Conservation (phyloP, 2,329 filamentous ascomycete species). For the Apiospora aurea region DNA sequence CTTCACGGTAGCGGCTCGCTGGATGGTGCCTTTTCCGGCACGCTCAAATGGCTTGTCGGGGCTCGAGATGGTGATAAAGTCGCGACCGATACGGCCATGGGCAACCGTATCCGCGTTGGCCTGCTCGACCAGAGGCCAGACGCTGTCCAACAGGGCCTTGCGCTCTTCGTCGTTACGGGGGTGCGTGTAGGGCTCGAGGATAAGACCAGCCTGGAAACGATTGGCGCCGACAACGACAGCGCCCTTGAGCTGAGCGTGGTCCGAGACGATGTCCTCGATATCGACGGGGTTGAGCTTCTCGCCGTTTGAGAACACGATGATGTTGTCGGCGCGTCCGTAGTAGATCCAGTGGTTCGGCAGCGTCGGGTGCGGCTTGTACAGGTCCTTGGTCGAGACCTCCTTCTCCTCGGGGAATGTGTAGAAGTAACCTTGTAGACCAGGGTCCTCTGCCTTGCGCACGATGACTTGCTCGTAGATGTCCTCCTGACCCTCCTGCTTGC, state of each 20-base stretch:
- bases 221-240: constrained; percentile 55
- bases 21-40: constrained; percentile 20
- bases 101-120: constrained; percentile 53
- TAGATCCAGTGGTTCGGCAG: constrained; percentile 48
- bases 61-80: neutral
- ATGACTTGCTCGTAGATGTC: constrained; percentile 43
- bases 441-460: constrained; percentile 33
- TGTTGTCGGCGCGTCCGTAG: constrained; percentile 49
- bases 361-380: constrained; percentile 50
- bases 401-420: constrained; percentile 47
- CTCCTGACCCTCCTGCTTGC: constrained; percentile 37
- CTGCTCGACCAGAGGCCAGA: constrained; percentile 53
- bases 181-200: constrained; percentile 51
- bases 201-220: constrained; percentile 54
- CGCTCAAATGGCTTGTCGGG: constrained; percentile 17
- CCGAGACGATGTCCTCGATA: constrained; percentile 49
- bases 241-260: constrained; percentile 48
- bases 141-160: constrained; percentile 46
- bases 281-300: constrained; percentile 58
- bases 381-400: constrained; percentile 53
- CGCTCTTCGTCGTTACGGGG: constrained; percentile 40
- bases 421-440: constrained; percentile 44
- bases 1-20: neutral
- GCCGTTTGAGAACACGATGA: constrained; percentile 58
- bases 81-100: constrained; percentile 46